Conservation (phyloP, 2,329 filamentous ascomycete genomes). For the Aaosphaeria arxii region DNA sequence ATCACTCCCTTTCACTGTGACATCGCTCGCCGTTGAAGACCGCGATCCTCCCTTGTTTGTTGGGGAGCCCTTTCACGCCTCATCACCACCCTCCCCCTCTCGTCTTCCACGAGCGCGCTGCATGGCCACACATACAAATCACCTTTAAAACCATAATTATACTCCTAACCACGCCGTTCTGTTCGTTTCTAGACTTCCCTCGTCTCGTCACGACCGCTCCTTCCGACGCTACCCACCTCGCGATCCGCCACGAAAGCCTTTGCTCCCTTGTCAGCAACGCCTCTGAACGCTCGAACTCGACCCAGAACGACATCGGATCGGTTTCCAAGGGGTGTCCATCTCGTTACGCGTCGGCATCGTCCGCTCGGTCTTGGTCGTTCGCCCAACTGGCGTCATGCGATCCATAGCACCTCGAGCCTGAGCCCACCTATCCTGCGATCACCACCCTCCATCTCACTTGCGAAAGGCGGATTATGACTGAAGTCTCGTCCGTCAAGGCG, state of each 20-base stretch:
- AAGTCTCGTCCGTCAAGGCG: slow-evolving; percentile 40
- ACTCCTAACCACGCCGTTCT: too few species aligned
- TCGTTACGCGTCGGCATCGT: slow-evolving; percentile 20
- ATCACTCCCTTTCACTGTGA: too few species aligned
- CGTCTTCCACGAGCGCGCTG: too few species aligned
- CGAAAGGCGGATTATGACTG: slow-evolving; percentile 41
- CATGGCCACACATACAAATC: too few species aligned
- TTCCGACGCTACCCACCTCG: slow-evolving; percentile 14
- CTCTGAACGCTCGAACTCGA: slow-evolving; percentile 8
- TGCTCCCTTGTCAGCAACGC: slow-evolving; percentile 14
- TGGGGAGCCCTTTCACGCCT: too few species aligned
- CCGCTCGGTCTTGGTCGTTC: slow-evolving; percentile 24
- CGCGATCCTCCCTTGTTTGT: too few species aligned
- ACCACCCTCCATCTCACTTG: slow-evolving; percentile 13
- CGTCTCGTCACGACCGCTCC: slow-evolving; percentile 10
- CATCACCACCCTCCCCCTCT: too few species aligned
- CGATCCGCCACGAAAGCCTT: slow-evolving; percentile 27
- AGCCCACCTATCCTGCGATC: slow-evolving; percentile 27
- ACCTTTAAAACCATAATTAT: too few species aligned
- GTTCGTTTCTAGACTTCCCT: neutral
- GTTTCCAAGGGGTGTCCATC: slow-evolving; percentile 16
- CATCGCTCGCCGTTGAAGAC: too few species aligned
- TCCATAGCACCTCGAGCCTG: slow-evolving; percentile 36
- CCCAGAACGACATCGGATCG: slow-evolving; percentile 9
- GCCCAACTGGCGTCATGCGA: slow-evolving; percentile 42